phyloP scores from a whole-genome alignment of 2,329 filamentous ascomycete genomes.

The Alternaria alternata region DNA sequence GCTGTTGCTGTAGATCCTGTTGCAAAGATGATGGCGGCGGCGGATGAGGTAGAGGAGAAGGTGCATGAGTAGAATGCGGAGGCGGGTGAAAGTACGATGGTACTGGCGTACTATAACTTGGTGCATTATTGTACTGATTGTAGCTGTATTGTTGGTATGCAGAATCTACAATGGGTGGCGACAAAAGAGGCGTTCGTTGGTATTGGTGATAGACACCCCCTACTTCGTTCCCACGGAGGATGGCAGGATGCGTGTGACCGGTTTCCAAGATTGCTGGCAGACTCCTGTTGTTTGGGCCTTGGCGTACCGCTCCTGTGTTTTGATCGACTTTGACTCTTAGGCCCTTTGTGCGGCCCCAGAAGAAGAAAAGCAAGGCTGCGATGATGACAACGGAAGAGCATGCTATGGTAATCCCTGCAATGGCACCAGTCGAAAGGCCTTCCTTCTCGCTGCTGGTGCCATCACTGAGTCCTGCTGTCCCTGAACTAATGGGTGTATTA shows the following conservation, averaged over 20 bases:
- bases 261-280: slow-evolving; percentile 4
- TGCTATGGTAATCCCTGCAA: slow-evolving; percentile 66
- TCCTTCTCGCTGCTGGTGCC: background rate
- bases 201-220: slow-evolving; percentile 5
- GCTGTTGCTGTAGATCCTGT: background rate
- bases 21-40: background rate
- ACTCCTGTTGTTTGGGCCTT: background rate
- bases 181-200: background rate
- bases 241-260: background rate
- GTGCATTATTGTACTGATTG: background rate
- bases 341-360: slow-evolving; percentile 33
- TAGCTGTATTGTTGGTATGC: background rate
- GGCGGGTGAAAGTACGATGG: background rate
- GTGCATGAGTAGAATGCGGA: background rate
- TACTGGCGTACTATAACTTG: background rate
- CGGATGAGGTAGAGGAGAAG: background rate
- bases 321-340: slow-evolving; percentile 34
- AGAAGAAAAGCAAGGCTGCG: slow-evolving; percentile 37
- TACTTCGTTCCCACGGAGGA: background rate
- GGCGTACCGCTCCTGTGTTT: slow-evolving; percentile 23
- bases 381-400: slow-evolving; percentile 48
- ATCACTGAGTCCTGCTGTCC: background rate
- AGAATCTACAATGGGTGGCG: background rate
- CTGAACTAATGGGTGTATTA: slow-evolving; percentile 7
- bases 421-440: slow-evolving; percentile 48